Evolutionary conservation across 495 filamentous ascomycete species (phyloP).

Genomic region (Trypethelium eluteriae): DNA sequence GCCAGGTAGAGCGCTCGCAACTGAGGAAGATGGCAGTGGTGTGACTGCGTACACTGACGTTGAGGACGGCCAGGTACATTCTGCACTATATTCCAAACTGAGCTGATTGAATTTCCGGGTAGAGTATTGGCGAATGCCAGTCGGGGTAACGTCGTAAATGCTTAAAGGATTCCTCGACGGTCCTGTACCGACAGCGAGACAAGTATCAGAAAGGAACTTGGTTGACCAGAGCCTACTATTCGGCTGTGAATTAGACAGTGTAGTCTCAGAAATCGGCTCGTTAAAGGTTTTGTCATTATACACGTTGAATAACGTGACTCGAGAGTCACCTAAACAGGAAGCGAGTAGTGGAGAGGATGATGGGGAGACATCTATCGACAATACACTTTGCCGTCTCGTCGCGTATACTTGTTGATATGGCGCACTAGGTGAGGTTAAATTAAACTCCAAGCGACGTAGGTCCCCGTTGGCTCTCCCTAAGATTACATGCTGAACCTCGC

Average conservation of each 20-base stretch:
- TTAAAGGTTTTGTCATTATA: conserved; percentile 30
- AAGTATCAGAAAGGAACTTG: conserved; percentile 42
- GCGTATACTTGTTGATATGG: conserved; percentile 6
- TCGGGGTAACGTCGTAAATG: conserved; percentile 43
- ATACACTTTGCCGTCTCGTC: conserved; percentile 13
- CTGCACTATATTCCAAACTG: neutral
- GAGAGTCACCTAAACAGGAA: conserved; percentile 25
- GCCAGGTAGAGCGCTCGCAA: conserved; percentile 31
- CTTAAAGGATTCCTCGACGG: conserved; percentile 40
- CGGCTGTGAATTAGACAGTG: conserved; percentile 25
- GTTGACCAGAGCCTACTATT: conserved; percentile 44
- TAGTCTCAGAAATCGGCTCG: conserved; percentile 37
- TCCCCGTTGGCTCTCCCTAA: conserved; percentile 43
- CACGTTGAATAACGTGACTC: conserved; percentile 38
- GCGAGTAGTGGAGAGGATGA: conserved; percentile 27
- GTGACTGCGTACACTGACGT: conserved; percentile 46
- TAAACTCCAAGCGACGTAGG: conserved; percentile 31
- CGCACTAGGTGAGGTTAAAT: conserved; percentile 9
- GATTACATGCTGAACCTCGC: conserved; percentile 36
- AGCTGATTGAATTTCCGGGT: conserved; percentile 28
- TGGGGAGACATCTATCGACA: conserved; percentile 22
- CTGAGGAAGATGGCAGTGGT: conserved; percentile 38
- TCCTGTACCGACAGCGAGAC: conserved; percentile 47
- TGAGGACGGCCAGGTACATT: neutral
- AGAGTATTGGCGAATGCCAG: conserved; percentile 36